phyloP scores from a whole-genome alignment of 371 early-diverging fungal genomes.

The Apophysomyces variabilis region DNA sequence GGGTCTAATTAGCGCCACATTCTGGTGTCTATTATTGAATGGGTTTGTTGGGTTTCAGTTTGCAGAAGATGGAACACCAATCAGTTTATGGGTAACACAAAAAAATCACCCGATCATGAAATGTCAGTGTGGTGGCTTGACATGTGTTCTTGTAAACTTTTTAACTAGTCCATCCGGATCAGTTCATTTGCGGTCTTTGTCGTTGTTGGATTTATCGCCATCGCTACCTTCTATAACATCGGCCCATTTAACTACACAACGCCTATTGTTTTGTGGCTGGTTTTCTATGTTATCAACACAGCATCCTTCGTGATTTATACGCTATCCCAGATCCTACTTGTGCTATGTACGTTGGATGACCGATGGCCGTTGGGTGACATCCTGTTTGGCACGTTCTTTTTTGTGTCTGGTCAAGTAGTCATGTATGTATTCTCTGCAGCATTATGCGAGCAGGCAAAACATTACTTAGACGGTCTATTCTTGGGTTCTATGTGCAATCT shows the following conservation, averaged over 20 bases:
- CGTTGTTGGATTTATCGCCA: constrained; percentile 67
- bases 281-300: constrained; percentile 77
- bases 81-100: constrained; percentile 53
- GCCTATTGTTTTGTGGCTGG: constrained; percentile 73
- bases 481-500: constrained; percentile 82
- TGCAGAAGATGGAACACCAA: constrained; percentile 90
- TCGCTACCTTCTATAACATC: constrained; percentile 76
- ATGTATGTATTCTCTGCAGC: constrained; percentile 66
- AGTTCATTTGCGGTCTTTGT: constrained; percentile 66
- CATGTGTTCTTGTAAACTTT: constrained; percentile 19
- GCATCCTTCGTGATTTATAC: constrained; percentile 75
- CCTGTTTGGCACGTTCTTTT: constrained; percentile 77
- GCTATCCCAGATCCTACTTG: constrained; percentile 80
- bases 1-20: constrained; percentile 71
- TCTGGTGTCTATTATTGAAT: constrained; percentile 86
- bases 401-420: constrained; percentile 73
- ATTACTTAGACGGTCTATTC: constrained; percentile 92
- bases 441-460: constrained; percentile 79
- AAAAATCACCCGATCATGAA: constrained; percentile 13
- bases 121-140: constrained; percentile 1
- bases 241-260: constrained; percentile 61
- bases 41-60: constrained; percentile 93
- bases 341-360: constrained; percentile 86
- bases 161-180: constrained; percentile 70
- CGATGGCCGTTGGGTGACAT: constrained; percentile 89